These are phyloP conservation scores for Blastomyces emzantsi DNA, from an alignment of 2,329 filamentous ascomycete genomes.

Conservation along the genomic window DNA sequence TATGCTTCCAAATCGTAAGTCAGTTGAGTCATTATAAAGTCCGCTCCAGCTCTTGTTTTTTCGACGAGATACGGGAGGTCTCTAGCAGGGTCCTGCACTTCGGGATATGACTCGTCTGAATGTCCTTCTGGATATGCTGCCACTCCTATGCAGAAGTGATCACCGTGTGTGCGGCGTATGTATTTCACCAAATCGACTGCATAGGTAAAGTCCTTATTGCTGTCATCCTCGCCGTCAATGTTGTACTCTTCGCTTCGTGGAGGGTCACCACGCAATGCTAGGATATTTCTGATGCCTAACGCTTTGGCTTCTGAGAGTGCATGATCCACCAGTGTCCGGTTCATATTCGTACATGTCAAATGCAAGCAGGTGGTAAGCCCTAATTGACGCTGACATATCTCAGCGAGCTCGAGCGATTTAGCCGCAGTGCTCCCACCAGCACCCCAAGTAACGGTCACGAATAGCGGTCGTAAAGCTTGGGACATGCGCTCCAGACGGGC, in stretches of 20 bases:
- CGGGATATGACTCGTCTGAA: constrained; percentile 80
- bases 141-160: constrained; percentile 95
- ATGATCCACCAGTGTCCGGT: constrained; percentile 71
- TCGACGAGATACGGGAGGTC: constrained; percentile 85
- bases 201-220: constrained; percentile 74
- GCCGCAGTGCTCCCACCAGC: constrained; percentile 85
- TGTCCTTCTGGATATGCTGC: constrained; percentile 95
- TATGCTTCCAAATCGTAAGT: constrained; percentile 90
- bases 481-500: constrained; percentile 93
- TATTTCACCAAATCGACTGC: constrained; percentile 84
- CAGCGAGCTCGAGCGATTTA: constrained; percentile 88
- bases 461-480: constrained; percentile 77
- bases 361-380: constrained; percentile 92
- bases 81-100: constrained; percentile 53
- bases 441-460: constrained; percentile 97
- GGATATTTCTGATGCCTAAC: constrained; percentile 84
- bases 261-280: constrained; percentile 85
- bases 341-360: constrained; percentile 98
- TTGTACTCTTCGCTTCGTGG: constrained; percentile 83
- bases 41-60: constrained; percentile 82
- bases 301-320: constrained; percentile 84
- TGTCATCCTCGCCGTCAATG: constrained; percentile 51
- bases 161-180: constrained; percentile 73
- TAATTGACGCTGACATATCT: constrained; percentile 87
- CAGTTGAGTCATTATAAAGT: constrained; percentile 98